Percentiles rank a stretch among this genome's conserved stretches.
Evolutionary conservation across 225 moss, liverwort and hornwort species (phyloP).

Genomic region (Physcomitrium patens): DNA sequence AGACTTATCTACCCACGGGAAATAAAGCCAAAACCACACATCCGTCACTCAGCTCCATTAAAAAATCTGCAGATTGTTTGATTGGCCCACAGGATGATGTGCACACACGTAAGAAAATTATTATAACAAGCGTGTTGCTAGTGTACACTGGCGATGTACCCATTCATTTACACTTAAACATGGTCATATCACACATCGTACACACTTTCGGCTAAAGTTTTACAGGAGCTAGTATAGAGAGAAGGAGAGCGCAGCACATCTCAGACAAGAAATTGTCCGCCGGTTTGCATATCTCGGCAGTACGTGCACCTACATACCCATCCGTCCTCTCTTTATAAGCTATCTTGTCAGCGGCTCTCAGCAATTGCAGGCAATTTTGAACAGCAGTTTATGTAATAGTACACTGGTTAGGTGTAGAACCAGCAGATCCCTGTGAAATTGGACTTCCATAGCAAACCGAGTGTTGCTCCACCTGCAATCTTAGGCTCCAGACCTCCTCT

Average conservation of each 20-base stretch:
- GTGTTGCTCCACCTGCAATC: neutral
- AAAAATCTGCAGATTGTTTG: too few species aligned
- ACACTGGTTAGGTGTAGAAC: conserved; percentile 7
- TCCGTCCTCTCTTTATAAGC: neutral
- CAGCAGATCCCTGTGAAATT: conserved; percentile 25
- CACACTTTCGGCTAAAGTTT: neutral
- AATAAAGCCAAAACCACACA: too few species aligned
- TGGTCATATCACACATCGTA: neutral
- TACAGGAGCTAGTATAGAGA: neutral
- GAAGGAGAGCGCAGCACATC: neutral
- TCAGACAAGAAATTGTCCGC: neutral
- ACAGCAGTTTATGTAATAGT: too few species aligned
- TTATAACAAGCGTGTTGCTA: neutral
- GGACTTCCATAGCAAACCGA: neutral
- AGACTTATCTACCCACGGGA: too few species aligned
- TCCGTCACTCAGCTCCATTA: too few species aligned
- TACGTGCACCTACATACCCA: neutral
- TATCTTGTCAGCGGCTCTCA: neutral
- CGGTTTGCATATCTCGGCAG: neutral
- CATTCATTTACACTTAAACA: neutral
- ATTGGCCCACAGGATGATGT: neutral
- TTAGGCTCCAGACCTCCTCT: conserved; percentile 21
- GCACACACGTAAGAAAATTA: neutral
- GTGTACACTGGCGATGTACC: neutral
- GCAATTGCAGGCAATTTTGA: neutral